Evolutionary conservation across 306 rosid genomes (phyloP).

Genomic region (Mucuna pruriens): DNA sequence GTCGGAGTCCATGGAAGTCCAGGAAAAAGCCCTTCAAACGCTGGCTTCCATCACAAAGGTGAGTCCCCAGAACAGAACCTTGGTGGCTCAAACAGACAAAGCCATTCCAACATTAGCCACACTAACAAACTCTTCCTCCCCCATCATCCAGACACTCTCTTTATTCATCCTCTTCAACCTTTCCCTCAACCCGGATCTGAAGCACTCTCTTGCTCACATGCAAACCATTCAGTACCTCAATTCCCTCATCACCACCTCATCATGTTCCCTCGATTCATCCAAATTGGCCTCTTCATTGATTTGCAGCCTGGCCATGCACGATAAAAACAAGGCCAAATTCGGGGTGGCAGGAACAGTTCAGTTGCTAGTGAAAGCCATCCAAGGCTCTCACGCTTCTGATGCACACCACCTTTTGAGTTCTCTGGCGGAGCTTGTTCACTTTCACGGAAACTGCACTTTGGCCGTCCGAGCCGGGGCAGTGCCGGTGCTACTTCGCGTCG

Average conservation of each 20-base stretch:
- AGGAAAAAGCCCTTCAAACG: constrained; percentile 64
- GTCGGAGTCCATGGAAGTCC: constrained; percentile 48
- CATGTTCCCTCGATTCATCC: constrained; percentile 49
- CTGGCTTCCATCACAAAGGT: constrained; percentile 70
- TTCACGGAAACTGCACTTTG: constrained; percentile 81
- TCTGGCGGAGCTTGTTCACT: constrained; percentile 78
- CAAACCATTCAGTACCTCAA: constrained; percentile 67
- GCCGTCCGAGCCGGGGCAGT: constrained; percentile 72
- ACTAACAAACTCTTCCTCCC: constrained; percentile 62
- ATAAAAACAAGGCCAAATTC: constrained; percentile 86
- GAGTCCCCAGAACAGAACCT: constrained; percentile 67
- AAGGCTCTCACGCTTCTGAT: constrained; percentile 39
- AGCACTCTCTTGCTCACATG: constrained; percentile 66
- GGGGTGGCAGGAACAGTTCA: constrained; percentile 81
- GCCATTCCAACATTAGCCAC: constrained; percentile 56
- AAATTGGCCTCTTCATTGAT: constrained; percentile 64
- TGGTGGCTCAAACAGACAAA: constrained; percentile 58
- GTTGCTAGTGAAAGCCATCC: constrained; percentile 54
- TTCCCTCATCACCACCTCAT: constrained; percentile 46
- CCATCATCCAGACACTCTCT: constrained; percentile 59
- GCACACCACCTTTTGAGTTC: constrained; percentile 67
- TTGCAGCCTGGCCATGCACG: constrained; percentile 81
- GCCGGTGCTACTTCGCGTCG: constrained; percentile 51
- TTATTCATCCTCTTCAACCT: constrained; percentile 81
- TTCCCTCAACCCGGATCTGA: constrained; percentile 71